These are phyloP conservation scores for Cyamopsis tetragonoloba DNA, from an alignment of 306 rosid genomes.

Conservation along the genomic window DNA sequence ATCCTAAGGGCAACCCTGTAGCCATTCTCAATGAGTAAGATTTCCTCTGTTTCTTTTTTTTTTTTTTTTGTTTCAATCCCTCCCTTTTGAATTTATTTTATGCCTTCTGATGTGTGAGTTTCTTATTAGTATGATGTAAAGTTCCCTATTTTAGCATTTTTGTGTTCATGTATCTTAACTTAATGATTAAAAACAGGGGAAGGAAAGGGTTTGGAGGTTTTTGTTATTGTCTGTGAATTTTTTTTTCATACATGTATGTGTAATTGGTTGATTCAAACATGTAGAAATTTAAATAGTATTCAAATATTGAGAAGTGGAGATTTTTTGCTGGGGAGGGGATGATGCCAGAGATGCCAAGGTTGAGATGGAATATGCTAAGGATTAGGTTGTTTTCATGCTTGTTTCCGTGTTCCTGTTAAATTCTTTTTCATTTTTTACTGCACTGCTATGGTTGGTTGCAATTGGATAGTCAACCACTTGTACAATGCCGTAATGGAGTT, in stretches of 20 bases:
- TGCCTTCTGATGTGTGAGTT: not conserved
- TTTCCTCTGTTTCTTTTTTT: not conserved
- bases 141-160: not conserved
- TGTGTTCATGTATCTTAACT: constrained; percentile 1
- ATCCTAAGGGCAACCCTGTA: constrained; percentile 52
- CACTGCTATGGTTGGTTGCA: constrained; percentile 10
- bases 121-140: not conserved
- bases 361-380: not conserved
- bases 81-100: not conserved
- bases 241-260: constrained; percentile 9
- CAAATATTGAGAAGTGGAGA: not conserved
- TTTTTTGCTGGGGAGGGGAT: not conserved
- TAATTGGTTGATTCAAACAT: not conserved
- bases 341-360: not conserved
- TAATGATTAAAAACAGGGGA: not conserved
- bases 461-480: constrained; percentile 24
- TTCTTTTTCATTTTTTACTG: constrained; percentile 9
- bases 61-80: not conserved
- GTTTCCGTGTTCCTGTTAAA: not conserved
- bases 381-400: not conserved
- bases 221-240: not conserved
- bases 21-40: constrained; percentile 86
- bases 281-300: not conserved
- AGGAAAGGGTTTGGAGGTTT: not conserved
- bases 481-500: constrained; percentile 19